Evolutionary conservation across 1,284 basidiomycete genomes (phyloP), one percentile per base, ranked within the genome.

Genomic region (Cryptococcus hybrid): DNA sequence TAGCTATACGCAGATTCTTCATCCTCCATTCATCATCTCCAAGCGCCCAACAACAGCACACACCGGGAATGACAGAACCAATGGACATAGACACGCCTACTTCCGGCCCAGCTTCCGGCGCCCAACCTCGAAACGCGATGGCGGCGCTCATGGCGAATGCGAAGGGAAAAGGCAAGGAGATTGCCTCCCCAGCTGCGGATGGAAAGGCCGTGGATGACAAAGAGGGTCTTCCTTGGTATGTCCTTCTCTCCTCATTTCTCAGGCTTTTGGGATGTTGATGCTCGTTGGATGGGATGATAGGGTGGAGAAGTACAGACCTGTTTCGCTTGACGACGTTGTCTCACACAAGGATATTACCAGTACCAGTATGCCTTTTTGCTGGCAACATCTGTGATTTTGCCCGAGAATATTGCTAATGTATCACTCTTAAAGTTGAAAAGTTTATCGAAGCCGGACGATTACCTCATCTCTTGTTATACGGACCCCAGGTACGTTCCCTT

Each of bases 401-500:
- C 13, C 2, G n/a, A 13, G 42, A 12, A 11, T 9, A n/a, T 61
- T 30, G 30, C 30, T 30, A 30, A 30, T 30, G 30, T 3, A 30
- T 30, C 30, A 30, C 30, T 30, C 30, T 3, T 30, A 30, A 30
- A 97, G 94, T 98, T 77, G 91, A 95, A 76, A 90, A 89, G 74
- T 99, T 99, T 75, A 95, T 99, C 68, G 88, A 92, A 66, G 92
- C 92, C 76, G 94, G 95, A 64, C 82, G 94, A 51, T 78, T 99
- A 34, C 96, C 96, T 0, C 96, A 99, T 79, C 82, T 99, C 24
- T 83, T 99, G 47, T 93, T 99, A 78, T 99, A 99, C 72, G 96
- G 96, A 0, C 96, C 96, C 96, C 96, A 13, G 96, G 83, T 65
- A 53, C 49, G 70, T 52, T 36, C 6, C n/a, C 18, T 18, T 15